Conservation (phyloP, 2,329 filamentous ascomycete genomes). For the Ceratocystis harringtonii region DNA sequence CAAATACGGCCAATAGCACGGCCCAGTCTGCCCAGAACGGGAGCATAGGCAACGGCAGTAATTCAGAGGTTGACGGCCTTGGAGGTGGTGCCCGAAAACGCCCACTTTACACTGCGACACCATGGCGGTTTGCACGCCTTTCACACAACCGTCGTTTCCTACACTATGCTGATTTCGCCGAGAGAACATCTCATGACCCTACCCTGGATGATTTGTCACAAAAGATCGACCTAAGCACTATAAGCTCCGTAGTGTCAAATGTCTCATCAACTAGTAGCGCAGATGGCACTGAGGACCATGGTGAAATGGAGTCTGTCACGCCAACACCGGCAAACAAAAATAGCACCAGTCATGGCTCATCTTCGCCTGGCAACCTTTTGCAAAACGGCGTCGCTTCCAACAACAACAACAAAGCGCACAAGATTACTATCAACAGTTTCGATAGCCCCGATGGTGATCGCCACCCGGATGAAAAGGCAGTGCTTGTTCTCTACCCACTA, state of each 20-base stretch:
- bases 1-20: slow-evolving; percentile 29
- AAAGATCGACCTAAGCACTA: slow-evolving; percentile 72
- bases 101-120: slow-evolving; percentile 33
- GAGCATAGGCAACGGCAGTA: slow-evolving; percentile 16
- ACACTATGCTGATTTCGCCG: slow-evolving; percentile 74
- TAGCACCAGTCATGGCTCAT: background rate
- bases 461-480: slow-evolving; percentile 47
- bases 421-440: slow-evolving; percentile 82
- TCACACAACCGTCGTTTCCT: slow-evolving; percentile 84
- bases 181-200: slow-evolving; percentile 49
- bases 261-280: slow-evolving; percentile 51
- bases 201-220: slow-evolving; percentile 58
- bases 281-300: slow-evolving; percentile 33
- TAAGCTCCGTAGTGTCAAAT: slow-evolving; percentile 90
- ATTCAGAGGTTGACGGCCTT: background rate
- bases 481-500: slow-evolving; percentile 70
- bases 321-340: background rate
- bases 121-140: slow-evolving; percentile 73
- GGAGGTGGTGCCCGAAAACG: slow-evolving; percentile 22
- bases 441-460: slow-evolving; percentile 26
- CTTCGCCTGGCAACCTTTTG: background rate
- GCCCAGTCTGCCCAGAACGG: background rate
- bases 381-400: slow-evolving; percentile 6
- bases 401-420: slow-evolving; percentile 42
- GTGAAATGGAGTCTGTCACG: slow-evolving; percentile 18